phyloP scores from a whole-genome alignment of 129 eudicot genomes.

The Arctium minus region DNA sequence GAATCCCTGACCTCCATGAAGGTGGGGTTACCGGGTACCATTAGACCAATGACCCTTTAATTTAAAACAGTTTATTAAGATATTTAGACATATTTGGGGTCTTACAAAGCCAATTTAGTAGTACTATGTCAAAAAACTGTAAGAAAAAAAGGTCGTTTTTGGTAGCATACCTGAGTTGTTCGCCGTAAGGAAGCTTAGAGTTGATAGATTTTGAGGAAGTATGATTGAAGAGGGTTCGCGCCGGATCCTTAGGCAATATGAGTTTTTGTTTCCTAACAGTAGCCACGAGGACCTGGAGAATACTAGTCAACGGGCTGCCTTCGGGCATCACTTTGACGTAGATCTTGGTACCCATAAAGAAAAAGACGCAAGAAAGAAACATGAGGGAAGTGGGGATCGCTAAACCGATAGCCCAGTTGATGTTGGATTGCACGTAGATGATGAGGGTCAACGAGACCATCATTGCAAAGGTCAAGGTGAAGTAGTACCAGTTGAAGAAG shows the following conservation, averaged over 20 bases:
- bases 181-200: constrained; percentile 41
- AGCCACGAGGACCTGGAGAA: constrained; percentile 40
- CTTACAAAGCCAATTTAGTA: not conserved
- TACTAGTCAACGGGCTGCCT: constrained; percentile 45
- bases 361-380: constrained; percentile 38
- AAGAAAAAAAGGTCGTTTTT: not conserved
- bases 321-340: constrained; percentile 44
- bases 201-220: constrained; percentile 35
- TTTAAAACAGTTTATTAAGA: not conserved
- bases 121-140: not conserved
- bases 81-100: not conserved
- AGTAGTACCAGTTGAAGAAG: constrained; percentile 62
- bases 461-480: constrained; percentile 48
- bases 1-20: too few species aligned
- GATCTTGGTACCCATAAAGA: constrained; percentile 36
- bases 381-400: constrained; percentile 43
- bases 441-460: constrained; percentile 47
- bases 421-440: constrained; percentile 39
- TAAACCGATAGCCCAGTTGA: constrained; percentile 53
- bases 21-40: too few species aligned
- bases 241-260: constrained; percentile 31
- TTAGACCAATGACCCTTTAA: too few species aligned
- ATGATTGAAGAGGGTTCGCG: constrained; percentile 27
- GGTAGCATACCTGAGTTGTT: constrained; percentile 41
- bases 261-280: constrained; percentile 35